Evolutionary conservation across 2,329 filamentous ascomycete species (phyloP), one percentile per base, ranked within the genome.

Genomic region (Achaetomium macrosporum): DNA sequence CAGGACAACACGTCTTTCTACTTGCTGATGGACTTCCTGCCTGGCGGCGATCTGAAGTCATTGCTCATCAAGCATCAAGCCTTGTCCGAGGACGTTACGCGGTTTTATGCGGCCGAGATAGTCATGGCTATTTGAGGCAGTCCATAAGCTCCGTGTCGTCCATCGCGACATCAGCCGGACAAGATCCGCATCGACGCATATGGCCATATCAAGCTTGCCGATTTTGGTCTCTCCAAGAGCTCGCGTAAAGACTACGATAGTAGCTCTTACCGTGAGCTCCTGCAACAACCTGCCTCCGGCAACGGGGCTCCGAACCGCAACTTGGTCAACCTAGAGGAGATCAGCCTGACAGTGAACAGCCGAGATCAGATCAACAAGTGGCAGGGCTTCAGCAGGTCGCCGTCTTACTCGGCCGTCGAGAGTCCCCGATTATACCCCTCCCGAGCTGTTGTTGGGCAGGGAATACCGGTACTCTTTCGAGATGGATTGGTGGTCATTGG

Each of bases 11-110:
- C 92, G 60, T 97, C 96, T 74, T 77, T 99, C 35, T 99, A 97
- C 76, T 91, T 99, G 85, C 78, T 99, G 55, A 97, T 97, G 93
- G 93, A 99, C 73, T 99, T 97, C 72, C 80, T 99, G 69, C 93
- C 93, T 6, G 93, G 93, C 70, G 93, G 93, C 70, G 93, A 99
- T 74, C 72, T 99, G 69, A 97, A 97, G 92, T 97, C 92, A 2
- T 97, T 99, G 92, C 79, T 99, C 61, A 96, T 97, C 76, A 97
- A 96, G 78, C 97, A 97, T 66, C 91, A 97, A 69, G 96, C 97
- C 69, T 97, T 99, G 71, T 95, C 90, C 0, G 92, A 97, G 69
- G 92, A 97, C 62, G 96, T 97, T 61, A 97, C 93, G 25, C 84
- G 93, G 15, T 99, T 99, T 73, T 99, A 97, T 73, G 97, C 97